A percentile compares a stretch with the other conserved stretches of the same genome.
phyloP scores from a whole-genome alignment of 176 grass and related monocot species.

The Phragmites australis region DNA sequence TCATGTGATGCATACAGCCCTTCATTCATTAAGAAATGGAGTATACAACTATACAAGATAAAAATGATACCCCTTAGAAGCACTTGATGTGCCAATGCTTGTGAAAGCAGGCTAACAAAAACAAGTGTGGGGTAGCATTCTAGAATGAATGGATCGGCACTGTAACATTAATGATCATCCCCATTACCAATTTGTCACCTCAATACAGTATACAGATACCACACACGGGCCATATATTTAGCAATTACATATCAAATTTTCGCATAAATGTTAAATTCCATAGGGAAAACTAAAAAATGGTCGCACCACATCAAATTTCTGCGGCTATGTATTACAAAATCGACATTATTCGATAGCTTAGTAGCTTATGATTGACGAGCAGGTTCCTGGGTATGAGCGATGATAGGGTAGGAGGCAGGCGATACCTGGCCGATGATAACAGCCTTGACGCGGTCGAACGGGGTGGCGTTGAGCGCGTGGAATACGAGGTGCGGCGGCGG shows the following conservation, averaged over 20 bases:
- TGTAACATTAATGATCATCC: not conserved
- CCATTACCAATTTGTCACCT: not conserved
- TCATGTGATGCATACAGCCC: too few species aligned
- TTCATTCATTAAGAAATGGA: too few species aligned
- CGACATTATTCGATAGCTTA: not conserved
- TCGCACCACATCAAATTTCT: not conserved
- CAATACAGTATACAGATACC: not conserved
- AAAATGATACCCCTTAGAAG: not conserved
- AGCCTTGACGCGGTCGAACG: slow-evolving; percentile 78
- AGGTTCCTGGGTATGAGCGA: not conserved
- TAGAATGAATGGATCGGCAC: not conserved
- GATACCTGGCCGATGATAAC: slow-evolving; percentile 96
- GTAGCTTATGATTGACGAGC: too few species aligned
- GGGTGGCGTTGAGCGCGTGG: slow-evolving; percentile 83
- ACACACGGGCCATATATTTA: not conserved
- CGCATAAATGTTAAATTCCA: not conserved
- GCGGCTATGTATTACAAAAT: not conserved
- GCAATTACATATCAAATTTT: not conserved
- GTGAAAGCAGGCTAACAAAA: not conserved
- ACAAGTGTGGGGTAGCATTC: not conserved
- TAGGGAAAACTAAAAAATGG: not conserved
- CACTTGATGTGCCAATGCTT: not conserved
- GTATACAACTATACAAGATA: not conserved
- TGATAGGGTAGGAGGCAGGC: not conserved
- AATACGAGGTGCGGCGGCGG: slow-evolving; percentile 78